Evolutionary conservation across 805 yeast genomes (phyloP).

Genomic region (Saccharomycopsis fibuligera): DNA sequence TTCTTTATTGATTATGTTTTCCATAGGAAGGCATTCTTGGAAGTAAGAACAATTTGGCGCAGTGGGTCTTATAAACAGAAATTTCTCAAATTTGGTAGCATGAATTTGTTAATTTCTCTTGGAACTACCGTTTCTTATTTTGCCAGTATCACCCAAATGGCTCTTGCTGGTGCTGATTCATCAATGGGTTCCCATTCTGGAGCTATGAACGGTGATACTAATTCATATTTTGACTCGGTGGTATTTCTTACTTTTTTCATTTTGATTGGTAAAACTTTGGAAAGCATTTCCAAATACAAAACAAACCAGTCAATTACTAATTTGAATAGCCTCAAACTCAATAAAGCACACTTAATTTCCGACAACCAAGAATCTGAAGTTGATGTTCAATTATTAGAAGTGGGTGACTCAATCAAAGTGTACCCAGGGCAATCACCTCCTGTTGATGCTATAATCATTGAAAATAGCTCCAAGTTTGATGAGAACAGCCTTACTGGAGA

Average conservation of each 20-base stretch:
- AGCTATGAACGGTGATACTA: conserved; percentile 38
- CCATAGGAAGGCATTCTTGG: conserved; percentile 54
- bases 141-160: conserved; percentile 63
- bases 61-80: conserved; percentile 58
- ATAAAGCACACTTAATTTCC: conserved; percentile 49
- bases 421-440: conserved; percentile 86
- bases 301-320: conserved; percentile 85
- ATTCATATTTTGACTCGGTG: conserved; percentile 76
- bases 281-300: conserved; percentile 87
- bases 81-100: conserved; percentile 67
- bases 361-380: conserved; percentile 29
- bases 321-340: conserved; percentile 73
- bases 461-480: conserved; percentile 78
- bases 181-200: conserved; percentile 34
- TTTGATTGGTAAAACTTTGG: conserved; percentile 84
- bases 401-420: conserved; percentile 70
- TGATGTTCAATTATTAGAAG: conserved; percentile 69
- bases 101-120: conserved; percentile 85
- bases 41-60: conserved; percentile 60
- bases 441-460: conserved; percentile 78
- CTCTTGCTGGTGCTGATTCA: conserved; percentile 34
- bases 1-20: conserved; percentile 63
- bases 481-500: conserved; percentile 94
- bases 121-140: conserved; percentile 74
- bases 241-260: conserved; percentile 81